phyloP scores from a whole-genome alignment of 192 early-diverging fungal genomes.

The Podila epicladia region DNA sequence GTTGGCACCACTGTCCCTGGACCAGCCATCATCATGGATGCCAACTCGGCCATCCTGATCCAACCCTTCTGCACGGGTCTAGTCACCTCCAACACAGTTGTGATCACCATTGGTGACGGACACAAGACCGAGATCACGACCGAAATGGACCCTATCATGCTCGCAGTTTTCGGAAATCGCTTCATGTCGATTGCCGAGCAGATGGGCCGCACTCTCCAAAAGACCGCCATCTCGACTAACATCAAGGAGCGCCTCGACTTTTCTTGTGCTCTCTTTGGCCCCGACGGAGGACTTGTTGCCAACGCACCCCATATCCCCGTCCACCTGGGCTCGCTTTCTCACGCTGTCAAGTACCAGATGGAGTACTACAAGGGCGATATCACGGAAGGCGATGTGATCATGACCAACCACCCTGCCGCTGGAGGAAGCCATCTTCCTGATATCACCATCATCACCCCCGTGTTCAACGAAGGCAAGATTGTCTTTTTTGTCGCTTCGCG shows the following conservation, averaged over 20 bases:
- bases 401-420: slow-evolving; percentile 96
- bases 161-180: slow-evolving; percentile 93
- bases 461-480: slow-evolving; percentile 81
- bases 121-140: slow-evolving; percentile 55
- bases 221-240: slow-evolving; percentile 95
- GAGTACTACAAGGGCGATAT: slow-evolving; percentile 71
- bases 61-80: slow-evolving; percentile 82
- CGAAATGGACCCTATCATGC: slow-evolving; percentile 87
- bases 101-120: slow-evolving; percentile 60
- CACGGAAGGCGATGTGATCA: slow-evolving; percentile 90
- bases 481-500: slow-evolving; percentile 96
- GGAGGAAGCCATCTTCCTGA: slow-evolving; percentile 97
- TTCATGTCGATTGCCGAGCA: slow-evolving; percentile 99
- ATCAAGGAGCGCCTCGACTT: slow-evolving; percentile 99
- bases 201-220: slow-evolving; percentile 95
- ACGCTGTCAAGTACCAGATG: slow-evolving; percentile 94
- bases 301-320: slow-evolving; percentile 94
- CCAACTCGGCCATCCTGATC: slow-evolving; percentile 88
- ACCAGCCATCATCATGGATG: slow-evolving; percentile 92
- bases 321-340: slow-evolving; percentile 93
- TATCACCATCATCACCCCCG: slow-evolving; percentile 97
- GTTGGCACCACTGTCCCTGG: slow-evolving; percentile 79
- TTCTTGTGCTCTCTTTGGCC: slow-evolving; percentile 95
- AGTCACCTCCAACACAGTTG: slow-evolving; percentile 76
- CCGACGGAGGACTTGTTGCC: slow-evolving; percentile 83